Evolutionary conservation across 2,329 filamentous ascomycete genomes (phyloP).

Genomic region (Colletotrichum tropicale): DNA sequence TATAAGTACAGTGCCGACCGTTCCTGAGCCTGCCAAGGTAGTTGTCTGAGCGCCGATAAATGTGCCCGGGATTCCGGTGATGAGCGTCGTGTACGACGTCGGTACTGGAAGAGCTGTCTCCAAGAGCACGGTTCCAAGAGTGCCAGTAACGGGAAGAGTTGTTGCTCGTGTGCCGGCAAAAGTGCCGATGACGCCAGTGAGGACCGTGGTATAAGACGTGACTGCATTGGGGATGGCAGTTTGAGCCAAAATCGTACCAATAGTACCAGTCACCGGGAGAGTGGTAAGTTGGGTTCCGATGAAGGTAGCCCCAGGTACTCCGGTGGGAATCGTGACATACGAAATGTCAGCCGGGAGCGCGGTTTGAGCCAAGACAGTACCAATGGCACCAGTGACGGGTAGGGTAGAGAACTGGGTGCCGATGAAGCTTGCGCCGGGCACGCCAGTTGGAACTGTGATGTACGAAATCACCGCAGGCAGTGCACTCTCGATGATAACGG

Average conservation of each 20-base stretch:
- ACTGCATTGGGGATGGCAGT: neutral
- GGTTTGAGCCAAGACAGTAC: neutral
- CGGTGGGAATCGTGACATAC: neutral
- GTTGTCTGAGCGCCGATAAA: neutral
- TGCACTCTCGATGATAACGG: neutral
- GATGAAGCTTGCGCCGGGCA: neutral
- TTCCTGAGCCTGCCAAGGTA: neutral
- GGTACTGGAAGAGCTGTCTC: constrained; percentile 1
- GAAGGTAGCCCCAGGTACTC: neutral
- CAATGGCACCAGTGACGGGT: neutral
- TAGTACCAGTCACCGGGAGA: neutral
- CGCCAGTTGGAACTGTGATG: neutral
- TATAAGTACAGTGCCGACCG: neutral
- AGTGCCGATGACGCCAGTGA: neutral
- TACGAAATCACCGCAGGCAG: neutral
- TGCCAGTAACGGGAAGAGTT: neutral
- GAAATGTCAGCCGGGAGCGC: neutral
- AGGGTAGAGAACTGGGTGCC: neutral
- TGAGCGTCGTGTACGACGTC: neutral
- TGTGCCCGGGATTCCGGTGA: neutral
- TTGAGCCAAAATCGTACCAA: neutral
- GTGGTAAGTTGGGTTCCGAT: neutral
- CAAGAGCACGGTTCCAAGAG: neutral
- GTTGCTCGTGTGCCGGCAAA: neutral
- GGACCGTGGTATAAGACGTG: neutral